phyloP scores from a whole-genome alignment of 2,329 filamentous ascomycete species.

The Aspergillus pseudonomiae region DNA sequence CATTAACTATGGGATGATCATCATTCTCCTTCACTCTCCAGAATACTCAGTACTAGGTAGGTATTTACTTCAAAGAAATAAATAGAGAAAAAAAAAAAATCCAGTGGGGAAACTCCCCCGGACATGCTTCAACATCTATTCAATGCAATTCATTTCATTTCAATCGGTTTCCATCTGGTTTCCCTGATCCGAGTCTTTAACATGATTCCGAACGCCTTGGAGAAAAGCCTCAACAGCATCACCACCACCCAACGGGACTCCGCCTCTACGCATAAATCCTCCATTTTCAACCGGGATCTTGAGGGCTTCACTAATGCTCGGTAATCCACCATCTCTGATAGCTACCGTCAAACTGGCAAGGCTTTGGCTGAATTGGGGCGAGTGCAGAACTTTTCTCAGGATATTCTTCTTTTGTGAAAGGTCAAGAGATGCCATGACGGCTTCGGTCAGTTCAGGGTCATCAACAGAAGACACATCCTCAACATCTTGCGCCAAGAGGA shows the following conservation, averaged over 20 bases:
- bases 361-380: constrained; percentile 89
- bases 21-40: background rate
- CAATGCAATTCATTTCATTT: constrained; percentile 9
- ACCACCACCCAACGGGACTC: constrained; percentile 82
- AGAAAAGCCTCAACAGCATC: constrained; percentile 91
- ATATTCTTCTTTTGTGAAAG: constrained; percentile 77
- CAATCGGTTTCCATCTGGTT: constrained; percentile 50
- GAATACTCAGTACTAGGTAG: background rate
- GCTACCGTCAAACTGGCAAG: constrained; percentile 83
- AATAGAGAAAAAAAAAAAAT: constrained; percentile 11
- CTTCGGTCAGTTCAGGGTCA: constrained; percentile 67
- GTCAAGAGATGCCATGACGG: constrained; percentile 73
- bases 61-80: background rate
- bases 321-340: constrained; percentile 84
- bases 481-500: constrained; percentile 73
- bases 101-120: background rate
- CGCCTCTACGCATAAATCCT: constrained; percentile 76
- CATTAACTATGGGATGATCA: background rate
- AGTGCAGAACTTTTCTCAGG: constrained; percentile 78
- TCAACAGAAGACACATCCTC: constrained; percentile 65
- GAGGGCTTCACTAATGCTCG: constrained; percentile 85
- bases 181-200: constrained; percentile 57
- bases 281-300: constrained; percentile 79
- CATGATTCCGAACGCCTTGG: constrained; percentile 79
- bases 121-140: background rate